Conservation (phyloP, 352 stramenopile species). For the Phytophthora fragariae region DNA sequence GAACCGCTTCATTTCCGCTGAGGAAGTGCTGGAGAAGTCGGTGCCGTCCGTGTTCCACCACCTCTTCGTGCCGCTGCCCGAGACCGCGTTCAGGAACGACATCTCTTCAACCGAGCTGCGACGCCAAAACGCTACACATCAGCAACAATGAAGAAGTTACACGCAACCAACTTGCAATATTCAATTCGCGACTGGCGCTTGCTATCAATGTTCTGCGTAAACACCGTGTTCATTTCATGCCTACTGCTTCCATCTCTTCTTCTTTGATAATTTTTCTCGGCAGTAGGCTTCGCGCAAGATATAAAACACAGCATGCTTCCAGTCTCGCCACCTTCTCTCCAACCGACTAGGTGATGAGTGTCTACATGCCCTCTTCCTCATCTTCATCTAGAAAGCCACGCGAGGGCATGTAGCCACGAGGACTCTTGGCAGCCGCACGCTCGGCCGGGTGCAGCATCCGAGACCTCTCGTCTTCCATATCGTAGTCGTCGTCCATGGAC, state of each 20-base stretch:
- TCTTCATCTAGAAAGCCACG: constrained; percentile 87
- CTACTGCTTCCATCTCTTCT: constrained; percentile 18
- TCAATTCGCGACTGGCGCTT: constrained; percentile 4
- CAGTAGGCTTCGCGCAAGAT: constrained; percentile 15
- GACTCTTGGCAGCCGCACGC: constrained; percentile 80
- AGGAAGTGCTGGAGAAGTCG: constrained; percentile 55
- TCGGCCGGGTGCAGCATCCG: constrained; percentile 73
- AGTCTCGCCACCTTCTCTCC: constrained; percentile 3
- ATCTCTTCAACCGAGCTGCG: constrained; percentile 90
- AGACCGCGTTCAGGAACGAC: constrained; percentile 86
- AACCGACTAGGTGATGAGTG: not conserved
- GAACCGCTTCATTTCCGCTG: constrained; percentile 61
- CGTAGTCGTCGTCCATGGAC: constrained; percentile 72
- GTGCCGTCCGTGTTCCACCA: constrained; percentile 59
- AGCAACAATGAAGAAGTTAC: too few relatives aligned
- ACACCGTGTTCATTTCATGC: constrained; percentile 43
- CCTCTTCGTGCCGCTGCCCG: constrained; percentile 77
- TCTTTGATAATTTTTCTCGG: constrained; percentile 20
- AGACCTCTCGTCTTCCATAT: constrained; percentile 58
- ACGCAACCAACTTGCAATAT: constrained; percentile 9
- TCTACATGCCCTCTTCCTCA: constrained; percentile 79
- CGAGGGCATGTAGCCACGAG: constrained; percentile 86
- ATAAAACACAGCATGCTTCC: constrained; percentile 18
- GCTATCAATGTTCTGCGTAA: constrained; percentile 14
- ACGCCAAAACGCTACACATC: constrained; percentile 22